Percentiles rank a stretch among this genome's conserved stretches.
These are phyloP conservation scores for Paspalum notatum DNA, from an alignment of 176 grass and related monocot species.

Conservation along the genomic window DNA sequence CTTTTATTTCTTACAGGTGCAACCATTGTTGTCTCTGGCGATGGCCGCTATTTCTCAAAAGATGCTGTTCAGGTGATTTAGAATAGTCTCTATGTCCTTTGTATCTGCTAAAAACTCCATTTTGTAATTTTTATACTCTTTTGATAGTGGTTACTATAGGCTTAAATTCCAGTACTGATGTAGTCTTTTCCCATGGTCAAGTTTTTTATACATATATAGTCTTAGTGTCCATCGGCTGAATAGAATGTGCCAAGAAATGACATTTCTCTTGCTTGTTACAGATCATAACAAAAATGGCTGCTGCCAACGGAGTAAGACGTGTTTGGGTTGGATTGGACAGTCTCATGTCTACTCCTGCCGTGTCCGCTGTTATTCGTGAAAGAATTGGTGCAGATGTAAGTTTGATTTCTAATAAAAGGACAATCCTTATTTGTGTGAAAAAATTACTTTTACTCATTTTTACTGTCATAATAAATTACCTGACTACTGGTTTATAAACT, in stretches of 20 bases:
- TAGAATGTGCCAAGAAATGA: background rate
- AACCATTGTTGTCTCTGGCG: constrained; percentile 96
- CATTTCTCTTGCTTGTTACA: constrained; percentile 39
- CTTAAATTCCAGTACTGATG: background rate
- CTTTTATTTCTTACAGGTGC: constrained; percentile 60
- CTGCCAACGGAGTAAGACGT: constrained; percentile 92
- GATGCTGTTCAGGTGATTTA: constrained; percentile 91
- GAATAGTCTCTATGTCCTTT: constrained; percentile 2
- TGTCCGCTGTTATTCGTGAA: constrained; percentile 93
- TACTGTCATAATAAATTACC: background rate
- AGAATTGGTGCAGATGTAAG: constrained; percentile 95
- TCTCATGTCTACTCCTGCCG: constrained; percentile 94
- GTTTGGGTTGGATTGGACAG: constrained; percentile 91
- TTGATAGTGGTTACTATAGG: background rate
- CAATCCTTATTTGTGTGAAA: background rate
- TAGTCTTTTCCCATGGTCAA: background rate
- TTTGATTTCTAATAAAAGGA: constrained; percentile 36
- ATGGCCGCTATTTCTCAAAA: constrained; percentile 99
- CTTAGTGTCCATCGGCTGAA: background rate
- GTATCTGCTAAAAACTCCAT: background rate
- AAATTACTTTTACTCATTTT: constrained; percentile 1
- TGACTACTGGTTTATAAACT: constrained; percentile 23
- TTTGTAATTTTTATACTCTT: background rate
- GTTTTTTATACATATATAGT: background rate
- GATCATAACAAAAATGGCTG: constrained; percentile 98